Evolutionary conservation across 2,329 filamentous ascomycete species (phyloP), one percentile per base, ranked within the genome.

Genomic region (Berkeleyomyces rouxiae): DNA sequence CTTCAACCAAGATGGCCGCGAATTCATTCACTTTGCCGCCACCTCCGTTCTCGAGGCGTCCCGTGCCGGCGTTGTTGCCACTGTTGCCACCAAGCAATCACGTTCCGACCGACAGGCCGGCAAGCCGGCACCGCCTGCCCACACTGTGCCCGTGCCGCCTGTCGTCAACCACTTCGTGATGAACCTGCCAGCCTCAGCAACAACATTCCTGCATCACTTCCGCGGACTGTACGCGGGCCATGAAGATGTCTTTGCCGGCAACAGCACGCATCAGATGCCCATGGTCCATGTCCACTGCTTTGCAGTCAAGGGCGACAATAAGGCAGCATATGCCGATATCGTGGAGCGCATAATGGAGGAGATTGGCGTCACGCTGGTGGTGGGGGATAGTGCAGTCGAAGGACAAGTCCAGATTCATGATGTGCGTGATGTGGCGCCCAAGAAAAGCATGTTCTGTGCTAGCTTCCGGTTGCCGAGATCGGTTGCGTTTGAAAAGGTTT

Each of bases 201-300:
- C 93, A 65, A 85, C 87, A 64, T 99, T 99, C 71, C 79, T 96
- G 31, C 61, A 61, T 39, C 70, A 69, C 77, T 95, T 90, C 77
- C 82, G 84, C 23, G 92, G 93, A 3, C 74, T 96, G 13, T 97
- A 96, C 71, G 75, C 81, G n/a, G 84, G 84, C 2, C 78, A 82
- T 33, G 84, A 90, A 71, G 66, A 72, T 1, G 77, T 89, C 1
- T 91, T 92, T 68, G 70, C 72, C 81, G 23, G 23, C 23, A 64
- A 86, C 82, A 0, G 71, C 72, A 7, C 77, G 76, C 9, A 70
- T 74, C 37, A 78, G 65, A 77, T 97, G 58, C 93, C 93, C 0
- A 79, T 95, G 74, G 78, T 97, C 10, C 93, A 99, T 72, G 87
- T 88, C n/a, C 90, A 99, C 75, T 96, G 90, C 76, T 99, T 99